Evolutionary conservation across 2,329 filamentous ascomycete species (phyloP).

Genomic region (Stagonosporopsis rhizophila): DNA sequence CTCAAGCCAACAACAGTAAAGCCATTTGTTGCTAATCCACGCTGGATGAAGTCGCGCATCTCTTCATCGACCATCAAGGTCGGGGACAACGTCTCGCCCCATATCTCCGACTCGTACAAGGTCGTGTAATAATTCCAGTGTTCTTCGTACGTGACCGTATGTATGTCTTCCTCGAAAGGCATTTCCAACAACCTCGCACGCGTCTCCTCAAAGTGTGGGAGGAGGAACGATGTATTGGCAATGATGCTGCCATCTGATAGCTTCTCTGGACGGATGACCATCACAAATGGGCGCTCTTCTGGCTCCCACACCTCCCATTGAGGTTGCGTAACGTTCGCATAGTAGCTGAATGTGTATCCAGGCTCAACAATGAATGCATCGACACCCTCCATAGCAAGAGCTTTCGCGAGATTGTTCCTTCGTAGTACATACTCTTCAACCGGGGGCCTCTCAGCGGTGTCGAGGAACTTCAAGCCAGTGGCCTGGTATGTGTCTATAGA

Average conservation of each 20-base stretch:
- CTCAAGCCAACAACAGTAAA: conserved; percentile 64
- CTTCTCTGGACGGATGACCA: conserved; percentile 63
- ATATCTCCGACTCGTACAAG: conserved; percentile 50
- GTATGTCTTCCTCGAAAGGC: conserved; percentile 59
- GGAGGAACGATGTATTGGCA: conserved; percentile 65
- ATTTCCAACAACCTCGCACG: conserved; percentile 66
- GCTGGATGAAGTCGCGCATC: conserved; percentile 68
- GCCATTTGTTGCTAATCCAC: conserved; percentile 61
- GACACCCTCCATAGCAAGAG: conserved; percentile 58
- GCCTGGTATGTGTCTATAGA: conserved; percentile 60
- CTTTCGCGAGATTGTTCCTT: conserved; percentile 63
- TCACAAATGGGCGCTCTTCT: conserved; percentile 68
- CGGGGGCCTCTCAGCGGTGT: conserved; percentile 57
- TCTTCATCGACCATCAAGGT: conserved; percentile 71
- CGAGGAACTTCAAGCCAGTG: conserved; percentile 60
- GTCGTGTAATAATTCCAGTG: conserved; percentile 70
- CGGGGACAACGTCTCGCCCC: conserved; percentile 45
- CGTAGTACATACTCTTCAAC: conserved; percentile 62
- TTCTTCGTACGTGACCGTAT: conserved; percentile 68
- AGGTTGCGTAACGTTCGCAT: conserved; percentile 66
- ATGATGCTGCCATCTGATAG: conserved; percentile 50
- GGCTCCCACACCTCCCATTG: conserved; percentile 72
- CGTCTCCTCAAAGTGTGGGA: conserved; percentile 67
- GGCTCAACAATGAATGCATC: conserved; percentile 70
- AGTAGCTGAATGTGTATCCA: conserved; percentile 70